Percentiles rank a stretch among this genome's conserved stretches.
phyloP scores from a whole-genome alignment of 257 asterid genomes.

The Solanum neorickii region DNA sequence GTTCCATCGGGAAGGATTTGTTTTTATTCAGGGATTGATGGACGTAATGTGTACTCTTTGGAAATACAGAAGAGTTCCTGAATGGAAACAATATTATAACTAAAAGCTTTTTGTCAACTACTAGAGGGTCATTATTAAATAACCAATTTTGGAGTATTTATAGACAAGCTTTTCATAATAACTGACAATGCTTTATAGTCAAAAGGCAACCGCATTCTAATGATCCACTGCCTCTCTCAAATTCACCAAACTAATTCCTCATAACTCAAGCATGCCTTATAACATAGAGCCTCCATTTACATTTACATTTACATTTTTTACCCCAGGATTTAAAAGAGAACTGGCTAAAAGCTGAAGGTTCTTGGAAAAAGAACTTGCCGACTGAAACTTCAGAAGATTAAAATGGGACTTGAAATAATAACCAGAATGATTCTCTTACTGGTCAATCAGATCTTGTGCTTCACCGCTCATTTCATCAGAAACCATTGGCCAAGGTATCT shows the following conservation, averaged over 20 bases:
- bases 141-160: background rate
- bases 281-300: background rate
- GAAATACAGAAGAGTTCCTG: background rate
- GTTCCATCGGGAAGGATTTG: background rate
- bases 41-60: background rate
- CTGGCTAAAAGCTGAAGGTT: background rate
- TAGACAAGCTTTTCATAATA: background rate
- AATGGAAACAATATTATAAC: background rate
- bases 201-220: background rate
- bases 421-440: slow-evolving; percentile 34
- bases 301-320: background rate
- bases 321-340: background rate
- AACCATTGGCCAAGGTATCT: slow-evolving; percentile 89
- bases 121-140: background rate
- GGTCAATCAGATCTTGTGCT: slow-evolving; percentile 81
- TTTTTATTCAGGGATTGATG: background rate
- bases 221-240: background rate
- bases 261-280: background rate
- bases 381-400: background rate
- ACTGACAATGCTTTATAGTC: background rate
- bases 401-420: background rate
- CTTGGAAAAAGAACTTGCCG: background rate
- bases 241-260: background rate
- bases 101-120: background rate
- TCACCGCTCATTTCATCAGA: slow-evolving; percentile 88